phyloP scores from a whole-genome alignment of 2,329 filamentous ascomycete species.

The Botrytis aclada region DNA sequence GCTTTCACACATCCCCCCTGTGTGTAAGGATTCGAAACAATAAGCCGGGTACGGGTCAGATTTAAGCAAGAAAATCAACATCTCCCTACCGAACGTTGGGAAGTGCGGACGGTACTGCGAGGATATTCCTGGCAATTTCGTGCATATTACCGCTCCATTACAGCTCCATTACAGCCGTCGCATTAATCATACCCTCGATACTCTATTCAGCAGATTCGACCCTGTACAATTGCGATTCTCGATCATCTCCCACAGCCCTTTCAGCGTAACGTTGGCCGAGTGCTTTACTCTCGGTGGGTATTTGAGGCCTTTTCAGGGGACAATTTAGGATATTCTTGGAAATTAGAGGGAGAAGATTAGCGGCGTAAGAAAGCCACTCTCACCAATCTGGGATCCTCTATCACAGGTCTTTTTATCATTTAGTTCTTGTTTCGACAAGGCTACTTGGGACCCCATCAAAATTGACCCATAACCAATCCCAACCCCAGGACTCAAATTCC shows the following conservation, averaged over 20 bases:
- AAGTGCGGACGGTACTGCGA: slow-evolving; percentile 18
- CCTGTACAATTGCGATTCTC: not conserved
- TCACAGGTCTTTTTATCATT: not conserved
- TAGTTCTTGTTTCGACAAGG: not conserved
- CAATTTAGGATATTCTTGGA: not conserved
- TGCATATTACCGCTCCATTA: slow-evolving; percentile 19
- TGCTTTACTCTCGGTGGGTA: not conserved
- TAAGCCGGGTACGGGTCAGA: slow-evolving; percentile 15
- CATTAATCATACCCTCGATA: slow-evolving; percentile 15
- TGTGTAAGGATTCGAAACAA: slow-evolving; percentile 17
- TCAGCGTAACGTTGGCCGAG: slow-evolving; percentile 10
- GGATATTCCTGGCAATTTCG: slow-evolving; percentile 20
- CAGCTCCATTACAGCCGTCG: slow-evolving; percentile 19
- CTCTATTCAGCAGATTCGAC: slow-evolving; percentile 14
- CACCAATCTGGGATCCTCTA: not conserved
- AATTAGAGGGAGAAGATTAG: not conserved
- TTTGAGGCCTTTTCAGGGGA: not conserved
- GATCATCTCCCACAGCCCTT: not conserved
- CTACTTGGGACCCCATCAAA: not conserved
- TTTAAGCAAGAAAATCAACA: slow-evolving; percentile 11
- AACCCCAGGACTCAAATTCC: not conserved
- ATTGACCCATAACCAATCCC: not conserved
- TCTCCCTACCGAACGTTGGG: slow-evolving; percentile 18
- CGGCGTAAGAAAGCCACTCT: slow-evolving; percentile 1
- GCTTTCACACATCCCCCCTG: slow-evolving; percentile 7